Evolutionary conservation across 352 stramenopile species (phyloP).

Genomic region (Phytophthora sp.): DNA sequence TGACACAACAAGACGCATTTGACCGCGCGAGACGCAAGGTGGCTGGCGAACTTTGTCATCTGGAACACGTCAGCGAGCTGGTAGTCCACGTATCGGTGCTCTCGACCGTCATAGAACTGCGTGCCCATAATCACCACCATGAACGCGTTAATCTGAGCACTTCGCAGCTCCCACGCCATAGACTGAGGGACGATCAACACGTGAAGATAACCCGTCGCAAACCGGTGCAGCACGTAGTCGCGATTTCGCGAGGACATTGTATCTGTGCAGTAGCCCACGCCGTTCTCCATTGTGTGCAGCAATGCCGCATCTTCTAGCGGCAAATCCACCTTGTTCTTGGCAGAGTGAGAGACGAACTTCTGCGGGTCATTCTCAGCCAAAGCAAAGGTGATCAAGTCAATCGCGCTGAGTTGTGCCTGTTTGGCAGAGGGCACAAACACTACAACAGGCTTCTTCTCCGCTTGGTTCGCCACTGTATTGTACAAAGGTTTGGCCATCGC

Average conservation of each 20-base stretch:
- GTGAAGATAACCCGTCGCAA: constrained; percentile 85
- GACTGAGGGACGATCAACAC: constrained; percentile 95
- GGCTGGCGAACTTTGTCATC: constrained; percentile 95
- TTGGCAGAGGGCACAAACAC: constrained; percentile 98
- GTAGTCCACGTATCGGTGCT: constrained; percentile 98
- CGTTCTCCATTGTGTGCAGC: constrained; percentile 92
- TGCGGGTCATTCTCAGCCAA: constrained; percentile 82
- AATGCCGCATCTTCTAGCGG: constrained; percentile 91
- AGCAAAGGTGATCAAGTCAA: constrained; percentile 98
- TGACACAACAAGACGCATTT: constrained; percentile 98
- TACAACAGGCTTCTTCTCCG: constrained; percentile 89
- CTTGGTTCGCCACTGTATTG: constrained; percentile 93
- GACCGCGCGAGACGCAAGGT: constrained; percentile 50
- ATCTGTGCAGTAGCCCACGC: constrained; percentile 96
- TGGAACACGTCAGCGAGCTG: constrained; percentile 97
- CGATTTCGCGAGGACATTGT: constrained; percentile 93
- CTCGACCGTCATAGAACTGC: constrained; percentile 96
- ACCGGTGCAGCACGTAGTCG: constrained; percentile 90
- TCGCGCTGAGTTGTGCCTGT: constrained; percentile 98
- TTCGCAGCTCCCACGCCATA: constrained; percentile 92
- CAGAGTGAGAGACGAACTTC: constrained; percentile 59
- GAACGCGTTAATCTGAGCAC: constrained; percentile 78
- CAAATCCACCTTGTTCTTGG: constrained; percentile 45
- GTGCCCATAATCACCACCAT: constrained; percentile 98
- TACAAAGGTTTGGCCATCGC: constrained; percentile 99